Base-by-base conservation (phyloP, 257 asterid species). In the Fraxinus cuspidata region DNA sequence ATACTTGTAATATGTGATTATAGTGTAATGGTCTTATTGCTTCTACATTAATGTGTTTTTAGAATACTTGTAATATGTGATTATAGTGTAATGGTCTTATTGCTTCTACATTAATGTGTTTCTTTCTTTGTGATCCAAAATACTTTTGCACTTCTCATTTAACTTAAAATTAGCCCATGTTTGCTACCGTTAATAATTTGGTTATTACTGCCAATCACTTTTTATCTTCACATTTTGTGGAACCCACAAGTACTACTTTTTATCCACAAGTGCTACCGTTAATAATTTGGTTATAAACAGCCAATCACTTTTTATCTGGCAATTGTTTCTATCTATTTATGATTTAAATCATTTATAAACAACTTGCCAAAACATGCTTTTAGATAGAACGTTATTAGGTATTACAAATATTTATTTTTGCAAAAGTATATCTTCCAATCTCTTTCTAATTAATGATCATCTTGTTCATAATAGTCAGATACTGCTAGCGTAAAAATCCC, bases 401-500 rank as follows among this genome's bases (percentile, higher is more conserved):
- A 9, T 1, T 6, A 21, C 28, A 25, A 15, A 13, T 38, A 56
- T 49, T 65, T 3, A 2, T 58, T 58, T 40, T 58, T 25, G 15
- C 66, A 0, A 7, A 21, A 58, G 15, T 63, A 27, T 27, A 4
- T 25, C 16, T 63, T 11, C 34, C 34, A 10, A 63, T 63, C 34
- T 10, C 34, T 74, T 78, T 49, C 87, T 79, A 47, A 85, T 53
- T 64, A 74, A 58, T 72, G 27, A 3, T 40, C 35, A 1, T 72
- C 81, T 78, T 64, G 75, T 37, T 72, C 67, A 70, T 83, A 76
- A 35, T 78, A 96, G 98, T 96, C 99, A 3, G 99, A 93, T 81
- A 88, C 97, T n/a, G 98, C 98, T 74, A 82, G 90, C 34, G 97
- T 93, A 80, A 44, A 73, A 81, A 87, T 96, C 40, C 98, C 97